Base-by-base conservation (phyloP, 1,139 yeast species). In the Hemisphaericaspora xylanilytica region DNA sequence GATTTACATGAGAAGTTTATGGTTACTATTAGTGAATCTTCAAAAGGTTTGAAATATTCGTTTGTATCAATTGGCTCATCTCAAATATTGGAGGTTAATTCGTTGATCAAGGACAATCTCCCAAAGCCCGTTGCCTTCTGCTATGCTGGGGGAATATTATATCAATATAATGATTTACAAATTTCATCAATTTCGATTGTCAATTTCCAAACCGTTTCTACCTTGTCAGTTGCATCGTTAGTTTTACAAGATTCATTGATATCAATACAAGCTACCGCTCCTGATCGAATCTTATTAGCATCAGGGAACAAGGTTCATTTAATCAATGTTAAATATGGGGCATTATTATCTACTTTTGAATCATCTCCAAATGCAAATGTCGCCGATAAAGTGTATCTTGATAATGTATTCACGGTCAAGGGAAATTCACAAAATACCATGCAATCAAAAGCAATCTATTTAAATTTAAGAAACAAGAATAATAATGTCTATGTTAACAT, bases 281-380 rank as follows among this genome's bases (percentile, higher is more conserved):
- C 69, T 9, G 77, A 74, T 48, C 61, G 83, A 50, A 45, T 76
- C 12, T 52, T 76, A 11, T 45, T 77, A 10, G 60, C 77, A 0
- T 58, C 59, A 38, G 64, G 64, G 14, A 59, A 65, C 39, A 61
- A 63, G 37, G 53, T 76, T 31, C 64, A 65, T 33, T 56, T 77
- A 35, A 47, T 77, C 37, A 79, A 75, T 50, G 58, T 66, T 47
- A 67, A 68, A 44, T 74, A 56, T 47, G 66, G 64, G 26, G 68
- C 79, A 36, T 49, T 73, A 32, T 59, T 77, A 44, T 70, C 70
- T 25, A 59, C 66, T 4, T 63, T 63, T 35, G 46, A 48, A 38
- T 52, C 56, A 10, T 45, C 49, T 3, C 38, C 46, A 2, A 43
- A 43, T 17, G 41, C 49, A 15, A 37, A 47, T 2, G 49, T 42